A percentile compares a stretch with the other conserved stretches of the same genome.
Evolutionary conservation across 2,329 filamentous ascomycete genomes (phyloP).

Genomic region (Botrytis sinoallii): DNA sequence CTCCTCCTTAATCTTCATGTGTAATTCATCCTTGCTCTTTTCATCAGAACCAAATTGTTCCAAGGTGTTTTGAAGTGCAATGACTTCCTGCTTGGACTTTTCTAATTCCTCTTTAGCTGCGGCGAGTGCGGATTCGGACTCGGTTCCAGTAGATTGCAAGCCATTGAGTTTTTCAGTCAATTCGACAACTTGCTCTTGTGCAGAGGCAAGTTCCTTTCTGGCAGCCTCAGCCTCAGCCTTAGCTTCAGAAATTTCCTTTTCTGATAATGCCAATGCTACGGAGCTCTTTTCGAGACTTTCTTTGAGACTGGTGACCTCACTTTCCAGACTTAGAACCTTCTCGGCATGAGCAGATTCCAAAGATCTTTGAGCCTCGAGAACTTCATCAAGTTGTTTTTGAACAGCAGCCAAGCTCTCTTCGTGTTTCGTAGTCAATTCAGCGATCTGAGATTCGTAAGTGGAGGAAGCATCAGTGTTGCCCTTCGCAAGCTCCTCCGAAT

Average conservation of each 20-base stretch:
- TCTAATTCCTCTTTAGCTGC: slow-evolving; percentile 36
- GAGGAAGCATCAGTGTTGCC: slow-evolving; percentile 45
- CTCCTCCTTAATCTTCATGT: slow-evolving; percentile 33
- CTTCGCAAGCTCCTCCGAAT: slow-evolving; percentile 49
- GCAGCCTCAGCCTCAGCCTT: slow-evolving; percentile 46
- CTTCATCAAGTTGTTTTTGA: slow-evolving; percentile 54
- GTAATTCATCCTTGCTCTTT: slow-evolving; percentile 35
- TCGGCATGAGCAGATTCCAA: slow-evolving; percentile 47
- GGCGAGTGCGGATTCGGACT: slow-evolving; percentile 45
- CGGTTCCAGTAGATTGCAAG: slow-evolving; percentile 44
- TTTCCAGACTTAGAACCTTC: slow-evolving; percentile 45
- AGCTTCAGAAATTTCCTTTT: slow-evolving; percentile 48
- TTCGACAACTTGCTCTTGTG: slow-evolving; percentile 38
- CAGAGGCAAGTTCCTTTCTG: slow-evolving; percentile 42
- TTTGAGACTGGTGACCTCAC: slow-evolving; percentile 48
- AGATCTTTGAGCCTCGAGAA: slow-evolving; percentile 47
- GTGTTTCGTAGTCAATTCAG: slow-evolving; percentile 50
- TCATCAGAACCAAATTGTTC: slow-evolving; percentile 46
- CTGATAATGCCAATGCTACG: slow-evolving; percentile 25
- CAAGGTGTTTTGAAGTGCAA: slow-evolving; percentile 49
- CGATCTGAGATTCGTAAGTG: slow-evolving; percentile 48
- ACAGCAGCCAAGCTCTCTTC: slow-evolving; percentile 48
- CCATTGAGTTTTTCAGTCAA: slow-evolving; percentile 36
- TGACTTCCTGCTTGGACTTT: slow-evolving; percentile 45
- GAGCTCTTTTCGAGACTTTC: slow-evolving; percentile 42